Conservation (phyloP, 331 rosid species). For the Erythrophleum ivorense region DNA sequence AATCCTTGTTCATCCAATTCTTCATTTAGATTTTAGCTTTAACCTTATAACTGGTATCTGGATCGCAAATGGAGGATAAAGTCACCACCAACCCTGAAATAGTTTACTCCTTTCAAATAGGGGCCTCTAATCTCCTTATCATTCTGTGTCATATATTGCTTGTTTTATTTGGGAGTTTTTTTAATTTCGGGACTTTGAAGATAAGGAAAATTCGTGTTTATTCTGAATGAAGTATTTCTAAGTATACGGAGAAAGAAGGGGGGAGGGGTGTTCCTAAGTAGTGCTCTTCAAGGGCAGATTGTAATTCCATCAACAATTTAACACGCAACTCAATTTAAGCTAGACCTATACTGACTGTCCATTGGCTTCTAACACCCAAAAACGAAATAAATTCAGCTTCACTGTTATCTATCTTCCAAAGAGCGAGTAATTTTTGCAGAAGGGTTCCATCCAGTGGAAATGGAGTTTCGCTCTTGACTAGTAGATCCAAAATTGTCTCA, state of each 20-base stretch:
- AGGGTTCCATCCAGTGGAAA: background rate
- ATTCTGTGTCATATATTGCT: background rate
- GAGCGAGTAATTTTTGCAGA: background rate
- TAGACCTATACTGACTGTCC: background rate
- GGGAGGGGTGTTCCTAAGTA: background rate
- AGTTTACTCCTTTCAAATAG: background rate
- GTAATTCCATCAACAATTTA: background rate
- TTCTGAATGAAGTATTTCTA: background rate
- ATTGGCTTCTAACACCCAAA: background rate
- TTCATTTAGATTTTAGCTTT: slow-evolving; percentile 7
- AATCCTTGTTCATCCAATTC: background rate
- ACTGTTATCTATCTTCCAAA: background rate
- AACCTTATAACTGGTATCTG: background rate
- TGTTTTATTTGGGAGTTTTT: background rate
- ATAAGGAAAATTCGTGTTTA: slow-evolving; percentile 3
- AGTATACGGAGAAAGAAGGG: background rate
- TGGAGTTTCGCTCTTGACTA: background rate
- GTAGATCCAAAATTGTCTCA: background rate
- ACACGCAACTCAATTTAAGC: background rate
- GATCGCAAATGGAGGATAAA: slow-evolving; percentile 25
- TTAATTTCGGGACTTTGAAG: background rate
- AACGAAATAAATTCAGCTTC: too few relatives aligned
- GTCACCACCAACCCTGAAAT: slow-evolving; percentile 6
- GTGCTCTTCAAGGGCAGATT: background rate
- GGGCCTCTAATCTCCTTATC: slow-evolving; percentile 6